Evolutionary conservation across 208 protist genomes (phyloP).

Genomic region (Phytomonas francai): DNA sequence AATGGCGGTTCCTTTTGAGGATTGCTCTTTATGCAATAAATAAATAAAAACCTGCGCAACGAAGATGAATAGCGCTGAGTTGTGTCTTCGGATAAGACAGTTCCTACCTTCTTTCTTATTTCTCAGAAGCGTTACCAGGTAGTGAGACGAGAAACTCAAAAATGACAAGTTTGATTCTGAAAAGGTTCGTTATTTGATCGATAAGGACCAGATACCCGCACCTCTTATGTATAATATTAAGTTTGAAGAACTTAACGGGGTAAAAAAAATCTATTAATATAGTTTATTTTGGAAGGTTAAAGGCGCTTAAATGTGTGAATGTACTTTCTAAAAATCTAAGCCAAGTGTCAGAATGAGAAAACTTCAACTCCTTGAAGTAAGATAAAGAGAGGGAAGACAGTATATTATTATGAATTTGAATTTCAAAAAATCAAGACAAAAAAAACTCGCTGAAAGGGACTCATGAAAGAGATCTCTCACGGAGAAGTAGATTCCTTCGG

Average conservation of each 20-base stretch:
- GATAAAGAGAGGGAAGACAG: slow-evolving; percentile 10
- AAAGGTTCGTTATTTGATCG: not conserved
- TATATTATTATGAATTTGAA: slow-evolving; percentile 1
- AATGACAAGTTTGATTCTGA: not conserved
- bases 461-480: not conserved
- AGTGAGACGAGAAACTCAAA: not conserved
- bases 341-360: not conserved
- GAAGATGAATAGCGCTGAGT: not conserved
- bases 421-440: not conserved
- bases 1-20: not conserved
- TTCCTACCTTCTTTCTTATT: not conserved
- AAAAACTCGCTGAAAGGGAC: not conserved
- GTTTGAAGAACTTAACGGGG: not conserved
- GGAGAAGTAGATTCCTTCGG: not conserved
- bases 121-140: not conserved
- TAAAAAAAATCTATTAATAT: not conserved
- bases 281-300: not conserved
- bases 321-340: slow-evolving; percentile 7
- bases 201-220: not conserved
- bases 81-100: not conserved
- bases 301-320: not conserved
- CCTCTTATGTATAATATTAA: not conserved
- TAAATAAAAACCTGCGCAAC: not conserved
- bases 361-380: slow-evolving; percentile 4
- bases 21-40: not conserved